A percentile compares a stretch with the other conserved stretches of the same genome.
Evolutionary conservation across 2,329 filamentous ascomycete genomes (phyloP).

Genomic region (Arthrobotrys conoides): DNA sequence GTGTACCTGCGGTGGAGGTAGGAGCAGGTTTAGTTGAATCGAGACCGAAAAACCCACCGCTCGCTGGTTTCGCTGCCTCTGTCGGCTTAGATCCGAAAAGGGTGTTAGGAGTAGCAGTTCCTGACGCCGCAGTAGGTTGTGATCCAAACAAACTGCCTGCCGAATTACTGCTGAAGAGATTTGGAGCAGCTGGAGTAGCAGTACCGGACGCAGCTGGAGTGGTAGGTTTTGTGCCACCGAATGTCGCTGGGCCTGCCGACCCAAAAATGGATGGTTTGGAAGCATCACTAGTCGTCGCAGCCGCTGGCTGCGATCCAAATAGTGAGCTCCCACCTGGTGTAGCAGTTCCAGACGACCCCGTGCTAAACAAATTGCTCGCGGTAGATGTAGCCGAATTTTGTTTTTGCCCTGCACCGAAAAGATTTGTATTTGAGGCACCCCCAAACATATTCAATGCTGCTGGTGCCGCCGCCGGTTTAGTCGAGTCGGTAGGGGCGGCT

Average conservation of each 20-base stretch:
- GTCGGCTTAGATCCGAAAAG: constrained; percentile 63
- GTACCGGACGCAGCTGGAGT: constrained; percentile 48
- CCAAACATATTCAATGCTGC: constrained; percentile 26
- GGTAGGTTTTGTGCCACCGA: constrained; percentile 20
- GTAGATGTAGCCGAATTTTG: constrained; percentile 18
- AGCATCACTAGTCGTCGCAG: constrained; percentile 11
- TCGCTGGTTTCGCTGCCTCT: constrained; percentile 65
- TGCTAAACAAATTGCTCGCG: constrained; percentile 29
- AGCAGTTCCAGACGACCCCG: constrained; percentile 34
- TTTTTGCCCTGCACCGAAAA: constrained; percentile 38
- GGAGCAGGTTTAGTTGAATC: constrained; percentile 61
- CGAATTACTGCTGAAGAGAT: constrained; percentile 26
- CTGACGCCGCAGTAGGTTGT: constrained; percentile 58
- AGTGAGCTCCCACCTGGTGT: constrained; percentile 39
- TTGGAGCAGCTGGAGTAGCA: constrained; percentile 35
- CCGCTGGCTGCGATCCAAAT: constrained; percentile 40
- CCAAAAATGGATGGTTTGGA: constrained; percentile 47
- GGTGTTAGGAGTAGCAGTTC: constrained; percentile 59
- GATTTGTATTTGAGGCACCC: constrained; percentile 29
- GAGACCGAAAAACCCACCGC: constrained; percentile 66
- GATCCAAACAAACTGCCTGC: constrained; percentile 22
- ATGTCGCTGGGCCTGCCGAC: not conserved
- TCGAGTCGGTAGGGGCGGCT: constrained; percentile 43
- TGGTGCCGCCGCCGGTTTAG: constrained; percentile 19
- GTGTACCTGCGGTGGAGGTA: constrained; percentile 49